phyloP scores from a whole-genome alignment of 176 grass and related monocot genomes.

The Phoenix dactylifera region DNA sequence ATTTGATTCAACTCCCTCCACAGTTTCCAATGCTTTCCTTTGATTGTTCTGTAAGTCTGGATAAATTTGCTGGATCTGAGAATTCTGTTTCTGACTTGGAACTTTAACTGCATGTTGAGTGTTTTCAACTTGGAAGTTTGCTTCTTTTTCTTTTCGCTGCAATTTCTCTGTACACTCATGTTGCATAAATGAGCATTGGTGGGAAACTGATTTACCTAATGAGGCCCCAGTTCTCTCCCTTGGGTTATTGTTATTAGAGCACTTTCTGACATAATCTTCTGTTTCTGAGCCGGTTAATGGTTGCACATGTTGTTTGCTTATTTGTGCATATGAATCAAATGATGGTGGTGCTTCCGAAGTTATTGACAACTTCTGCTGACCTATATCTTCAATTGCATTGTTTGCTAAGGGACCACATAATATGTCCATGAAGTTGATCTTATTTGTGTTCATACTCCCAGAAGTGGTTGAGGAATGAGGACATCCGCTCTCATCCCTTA shows the following conservation, averaged over 20 bases:
- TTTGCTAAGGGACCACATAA: neutral
- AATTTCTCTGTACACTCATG: conserved; percentile 13
- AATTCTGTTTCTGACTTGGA: conserved; percentile 19
- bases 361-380: conserved; percentile 10
- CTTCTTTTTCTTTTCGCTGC: conserved; percentile 3
- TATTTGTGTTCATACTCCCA: conserved; percentile 19
- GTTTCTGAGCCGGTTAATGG: conserved; percentile 22
- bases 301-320: conserved; percentile 23
- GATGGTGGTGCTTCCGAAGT: conserved; percentile 14
- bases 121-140: conserved; percentile 13
- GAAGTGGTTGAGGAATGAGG: conserved; percentile 23
- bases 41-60: conserved; percentile 20
- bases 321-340: conserved; percentile 21
- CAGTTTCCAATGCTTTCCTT: conserved; percentile 3
- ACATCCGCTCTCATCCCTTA: conserved; percentile 13
- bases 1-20: neutral
- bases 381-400: conserved; percentile 5
- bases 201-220: conserved; percentile 2
- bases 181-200: conserved; percentile 11
- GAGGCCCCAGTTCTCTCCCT: conserved; percentile 20
- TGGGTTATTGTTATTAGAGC: conserved; percentile 3
- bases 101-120: conserved; percentile 4
- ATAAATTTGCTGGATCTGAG: conserved; percentile 17
- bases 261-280: conserved; percentile 16
- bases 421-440: conserved; percentile 24